These are phyloP conservation scores for Brasenia schreberi DNA, from an alignment of 164 flowering plant species.

Conservation along the genomic window DNA sequence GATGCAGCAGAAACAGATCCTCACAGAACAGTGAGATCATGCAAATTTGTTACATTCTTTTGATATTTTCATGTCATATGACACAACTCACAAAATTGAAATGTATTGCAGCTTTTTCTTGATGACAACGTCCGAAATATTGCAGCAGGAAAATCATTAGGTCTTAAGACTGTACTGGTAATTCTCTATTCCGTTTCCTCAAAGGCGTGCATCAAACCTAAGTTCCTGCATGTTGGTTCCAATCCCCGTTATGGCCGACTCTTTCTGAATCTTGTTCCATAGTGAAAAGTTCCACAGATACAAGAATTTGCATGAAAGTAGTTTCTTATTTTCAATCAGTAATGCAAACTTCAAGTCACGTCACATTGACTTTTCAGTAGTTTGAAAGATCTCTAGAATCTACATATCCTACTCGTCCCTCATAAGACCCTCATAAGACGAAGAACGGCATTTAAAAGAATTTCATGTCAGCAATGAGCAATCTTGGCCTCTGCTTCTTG, in stretches of 20 bases:
- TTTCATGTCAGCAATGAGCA: too few relatives aligned
- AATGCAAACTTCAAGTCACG: too few relatives aligned
- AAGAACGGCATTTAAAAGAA: too few relatives aligned
- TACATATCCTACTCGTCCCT: too few relatives aligned
- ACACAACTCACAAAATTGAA: not conserved
- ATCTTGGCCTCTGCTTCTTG: not conserved
- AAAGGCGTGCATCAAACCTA: not conserved
- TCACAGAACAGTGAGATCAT: slow-evolving; percentile 40
- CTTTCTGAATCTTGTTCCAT: not conserved
- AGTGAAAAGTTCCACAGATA: not conserved
- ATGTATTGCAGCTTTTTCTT: slow-evolving; percentile 49
- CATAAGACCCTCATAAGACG: too few relatives aligned
- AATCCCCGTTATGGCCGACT: not conserved
- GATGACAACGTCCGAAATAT: slow-evolving; percentile 64
- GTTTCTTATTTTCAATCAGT: not conserved
- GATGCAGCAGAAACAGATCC: slow-evolving; percentile 47
- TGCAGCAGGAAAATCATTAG: slow-evolving; percentile 55
- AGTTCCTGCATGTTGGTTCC: not conserved
- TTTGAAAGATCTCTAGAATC: too few relatives aligned
- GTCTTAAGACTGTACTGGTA: slow-evolving; percentile 74
- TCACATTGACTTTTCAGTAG: too few relatives aligned
- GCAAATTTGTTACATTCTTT: not conserved
- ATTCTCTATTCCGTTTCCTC: not conserved
- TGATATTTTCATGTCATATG: not conserved
- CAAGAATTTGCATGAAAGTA: not conserved